Percentiles rank a stretch among this genome's conserved stretches.
These are phyloP conservation scores for Nannochloris sp. DNA, from an alignment of 139 green algal species.

Conservation along the genomic window DNA sequence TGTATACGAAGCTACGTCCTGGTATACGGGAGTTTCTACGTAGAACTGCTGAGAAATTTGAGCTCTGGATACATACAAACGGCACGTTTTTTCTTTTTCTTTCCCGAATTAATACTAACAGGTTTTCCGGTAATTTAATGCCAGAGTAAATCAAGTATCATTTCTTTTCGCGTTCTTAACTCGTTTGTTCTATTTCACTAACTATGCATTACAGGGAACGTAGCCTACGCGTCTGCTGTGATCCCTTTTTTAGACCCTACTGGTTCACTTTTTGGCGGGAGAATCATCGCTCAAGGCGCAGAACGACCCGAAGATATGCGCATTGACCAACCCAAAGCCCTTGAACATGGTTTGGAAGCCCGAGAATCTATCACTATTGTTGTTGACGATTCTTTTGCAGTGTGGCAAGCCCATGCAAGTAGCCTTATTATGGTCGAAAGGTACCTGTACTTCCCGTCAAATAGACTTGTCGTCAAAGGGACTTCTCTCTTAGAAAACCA, in stretches of 20 bases:
- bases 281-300: conserved; percentile 53
- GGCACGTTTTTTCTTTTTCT: conserved; percentile 27
- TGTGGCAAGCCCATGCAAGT: conserved; percentile 71
- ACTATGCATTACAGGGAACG: conserved; percentile 35
- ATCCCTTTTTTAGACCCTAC: conserved; percentile 70
- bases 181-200: background rate
- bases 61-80: conserved; percentile 95
- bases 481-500: conserved; percentile 44
- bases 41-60: conserved; percentile 37
- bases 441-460: conserved; percentile 85
- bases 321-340: conserved; percentile 10
- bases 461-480: background rate
- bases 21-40: conserved; percentile 55
- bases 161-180: background rate
- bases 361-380: conserved; percentile 60
- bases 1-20: conserved; percentile 92
- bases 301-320: conserved; percentile 15
- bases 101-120: too few species aligned
- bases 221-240: conserved; percentile 75
- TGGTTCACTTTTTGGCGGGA: conserved; percentile 49
- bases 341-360: conserved; percentile 11
- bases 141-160: too few species aligned
- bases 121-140: too few species aligned
- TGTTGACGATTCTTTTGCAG: conserved; percentile 81
- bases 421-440: conserved; percentile 80